Evolutionary conservation across 164 flowering plant species (phyloP), one percentile per base, ranked within the genome.

Genomic region (Chloranthus sessilifolius): DNA sequence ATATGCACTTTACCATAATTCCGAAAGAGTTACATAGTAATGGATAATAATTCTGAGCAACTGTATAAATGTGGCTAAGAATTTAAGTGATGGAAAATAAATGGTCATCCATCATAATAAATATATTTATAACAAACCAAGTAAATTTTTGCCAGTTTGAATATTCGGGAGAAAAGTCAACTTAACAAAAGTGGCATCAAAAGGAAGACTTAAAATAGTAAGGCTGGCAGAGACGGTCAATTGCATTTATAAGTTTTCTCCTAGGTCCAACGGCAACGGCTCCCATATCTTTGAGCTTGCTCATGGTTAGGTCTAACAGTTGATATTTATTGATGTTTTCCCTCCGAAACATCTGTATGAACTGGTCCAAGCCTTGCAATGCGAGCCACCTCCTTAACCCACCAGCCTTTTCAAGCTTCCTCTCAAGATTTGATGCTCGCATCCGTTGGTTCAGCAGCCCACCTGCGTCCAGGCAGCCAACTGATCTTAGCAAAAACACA

Each of bases 211-310:
- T 60, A 20, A 78, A 78, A 53, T 77, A 69, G 50, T 70, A 71
- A 1, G 83, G 83, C 56, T 76, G 78, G 48, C 79, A 81, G 20
- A 83, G 66, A 64, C 89, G 76, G 31, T 88, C 85, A 25, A 92
- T 79, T 14, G 96, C 94, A 69, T 92, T 96, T 48, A 88, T 80
- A 58, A 88, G 68, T 69, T 92, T 92, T 60, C 99, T 76, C 68
- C 99, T 63, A 0, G 99, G 96, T 3, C 96, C 99, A 23, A 92
- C 95, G 8, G 96, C 87, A 55, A 50, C 52, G 25, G 72, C 81
- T 37, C 96, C 96, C 96, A 88, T 88, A 33, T 86, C 88, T 70
- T 85, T 86, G 42, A 88, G 95, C 62, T 78, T 82, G 58, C 71
- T 61, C 99, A 92, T 92, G 24, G 83, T 83, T 42, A 92, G 64